These are phyloP conservation scores for Austroboletus novae-zelandiae DNA, from an alignment of 1,284 basidiomycete genomes.

Conservation along the genomic window DNA sequence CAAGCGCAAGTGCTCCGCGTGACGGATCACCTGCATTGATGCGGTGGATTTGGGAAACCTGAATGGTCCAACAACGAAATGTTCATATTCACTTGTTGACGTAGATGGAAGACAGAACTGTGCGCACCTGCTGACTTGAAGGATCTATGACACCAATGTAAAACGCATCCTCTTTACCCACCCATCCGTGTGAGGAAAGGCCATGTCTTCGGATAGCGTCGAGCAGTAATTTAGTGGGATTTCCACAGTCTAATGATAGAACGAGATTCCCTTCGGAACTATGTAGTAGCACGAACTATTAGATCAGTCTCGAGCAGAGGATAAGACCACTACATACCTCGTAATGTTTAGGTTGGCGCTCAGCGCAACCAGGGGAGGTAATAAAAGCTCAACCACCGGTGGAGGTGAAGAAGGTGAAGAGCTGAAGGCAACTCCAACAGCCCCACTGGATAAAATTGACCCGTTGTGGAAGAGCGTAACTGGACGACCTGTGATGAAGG, in stretches of 20 bases:
- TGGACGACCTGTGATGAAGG: constrained; percentile 81
- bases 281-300: neutral
- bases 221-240: constrained; percentile 72
- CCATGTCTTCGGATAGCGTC: constrained; percentile 48
- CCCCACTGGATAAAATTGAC: constrained; percentile 60
- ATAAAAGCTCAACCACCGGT: constrained; percentile 38
- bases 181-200: constrained; percentile 18
- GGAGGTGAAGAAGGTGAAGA: constrained; percentile 19
- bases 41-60: constrained; percentile 49
- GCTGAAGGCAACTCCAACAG: constrained; percentile 68
- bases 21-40: constrained; percentile 81
- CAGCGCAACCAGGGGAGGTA: constrained; percentile 54
- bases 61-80: neutral
- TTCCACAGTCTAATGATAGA: constrained; percentile 56
- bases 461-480: constrained; percentile 71
- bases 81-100: neutral
- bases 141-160: constrained; percentile 51
- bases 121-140: constrained; percentile 15
- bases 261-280: constrained; percentile 83
- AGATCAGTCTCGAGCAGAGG: neutral
- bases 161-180: constrained; percentile 64
- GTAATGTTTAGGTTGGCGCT: constrained; percentile 56
- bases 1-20: constrained; percentile 71
- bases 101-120: too few species aligned
- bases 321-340: constrained; percentile 38